Base-by-base conservation (phyloP, 768 basidiomycete species). In the Cystofilobasidium macerans region DNA sequence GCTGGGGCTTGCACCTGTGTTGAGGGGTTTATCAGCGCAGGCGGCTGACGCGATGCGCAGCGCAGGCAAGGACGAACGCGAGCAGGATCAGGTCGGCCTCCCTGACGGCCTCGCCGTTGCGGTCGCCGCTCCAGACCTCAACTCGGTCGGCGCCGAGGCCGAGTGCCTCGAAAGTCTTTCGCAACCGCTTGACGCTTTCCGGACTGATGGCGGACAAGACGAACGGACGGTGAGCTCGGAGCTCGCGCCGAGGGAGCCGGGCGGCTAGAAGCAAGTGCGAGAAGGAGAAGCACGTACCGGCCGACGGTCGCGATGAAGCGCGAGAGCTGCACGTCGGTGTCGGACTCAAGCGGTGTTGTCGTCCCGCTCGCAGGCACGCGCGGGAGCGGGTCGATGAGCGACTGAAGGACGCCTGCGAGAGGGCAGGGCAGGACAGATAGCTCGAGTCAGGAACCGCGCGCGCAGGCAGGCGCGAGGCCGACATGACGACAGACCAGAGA, bases 1-100 rank as follows among this genome's bases (percentile, higher is more conserved):
- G 78, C 70, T 98, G 87, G 2, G 95, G 95, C 75, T 99, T 99
- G 76, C 91, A 97, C 73, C 93, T 98, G 70, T 1, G 22, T 18
- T 32, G 43, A 62, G 26, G 6, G 18, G 26, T 11, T 16, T n/a
- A 32, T 32, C 36, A 51, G 24, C 28, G 8, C 18, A 13, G 4
- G 4, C 4, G 61, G 26, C 45, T 3, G 14, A 30, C 26, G 30
- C 40, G 58, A 8, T n/a, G 43, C 14, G n/a, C 38, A 60, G 43
- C 28, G 48, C 11, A 42, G 24, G 53, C 18, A 36, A 20, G 9
- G 5, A 71, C 85, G 65, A 69, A 95, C 92, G 92, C 90, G 26
- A 99, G 81, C 54, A 99, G 78, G 32, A 98, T 78, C 30, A 98
- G 89, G 77, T 97, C 86, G 2, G 90, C 80, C 72, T 84, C 79